Evolutionary conservation across 176 grass and related monocot species (phyloP), one percentile per base, ranked within the genome.

Genomic region (Leersia perrieri): DNA sequence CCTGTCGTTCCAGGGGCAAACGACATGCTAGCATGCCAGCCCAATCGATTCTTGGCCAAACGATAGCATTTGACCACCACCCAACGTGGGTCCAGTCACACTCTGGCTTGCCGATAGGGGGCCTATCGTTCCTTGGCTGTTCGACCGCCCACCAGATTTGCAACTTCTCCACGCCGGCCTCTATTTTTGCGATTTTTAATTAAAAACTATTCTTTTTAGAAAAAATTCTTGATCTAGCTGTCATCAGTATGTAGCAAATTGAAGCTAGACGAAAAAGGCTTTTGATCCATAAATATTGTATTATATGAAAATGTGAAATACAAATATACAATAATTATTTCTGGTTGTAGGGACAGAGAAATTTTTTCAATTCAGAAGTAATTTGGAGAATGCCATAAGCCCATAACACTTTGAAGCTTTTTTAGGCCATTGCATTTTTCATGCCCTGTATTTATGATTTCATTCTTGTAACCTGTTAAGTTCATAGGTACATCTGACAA

Each of bases 291-390:
- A 78, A 7, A 69, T 51, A 1, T 33, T 40, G 64, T 68, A 53
- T 53, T 49, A 12, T 33, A 7, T 76, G 63, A 34, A 63, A 79
- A 51, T 44, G 31, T 15, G 64, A 49, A 87, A 76, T 68, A 23
- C 8, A 31, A 63, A 49, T 81, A 76, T 68, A 23, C 8, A 31
- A 63, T 49, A 18, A 49, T 81, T 38, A 33, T n/a, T 12, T 73
- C 77, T n/a, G 20, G 32, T 58, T 82, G 55, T 77, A 70, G 58
- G 3, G 65, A 75, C 60, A 45, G 3, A 63, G 32, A n/a, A 5
- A n/a, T n/a, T n/a, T n/a, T n/a, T n/a, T n/a, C 63, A 60, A 22
- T 69, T 45, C 22, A 51, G 10, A 83, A 9, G 18, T 77, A 70
- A 53, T 57, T 38, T 58, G 6, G 36, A 63, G 71, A 72, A 72